A percentile compares a stretch with the other conserved stretches of the same genome.
Conservation (phyloP, 495 filamentous ascomycete species). For the Penicillium simplicissimum region DNA sequence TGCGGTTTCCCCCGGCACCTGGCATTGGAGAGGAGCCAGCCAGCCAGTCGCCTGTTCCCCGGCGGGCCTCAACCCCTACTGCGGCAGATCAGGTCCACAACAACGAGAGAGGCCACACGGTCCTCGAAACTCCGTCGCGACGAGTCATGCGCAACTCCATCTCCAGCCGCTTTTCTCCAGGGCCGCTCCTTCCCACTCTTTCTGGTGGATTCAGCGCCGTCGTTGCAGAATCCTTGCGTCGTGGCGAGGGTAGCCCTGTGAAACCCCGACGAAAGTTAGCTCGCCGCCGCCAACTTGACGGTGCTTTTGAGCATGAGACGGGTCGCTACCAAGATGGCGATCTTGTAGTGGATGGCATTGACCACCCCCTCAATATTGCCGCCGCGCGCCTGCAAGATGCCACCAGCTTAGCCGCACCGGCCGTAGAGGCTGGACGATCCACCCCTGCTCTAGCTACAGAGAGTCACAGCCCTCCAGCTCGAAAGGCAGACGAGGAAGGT, state of each 20-base stretch:
- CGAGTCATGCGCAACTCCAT: conserved; percentile 38
- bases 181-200: conserved; percentile 41
- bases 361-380: conserved; percentile 27
- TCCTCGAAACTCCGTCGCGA: conserved; percentile 39
- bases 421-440: conserved; percentile 29
- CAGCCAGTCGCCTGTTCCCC: conserved; percentile 7
- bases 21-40: conserved; percentile 29
- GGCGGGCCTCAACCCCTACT: conserved; percentile 24
- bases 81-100: conserved; percentile 16
- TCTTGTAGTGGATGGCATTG: conserved; percentile 16
- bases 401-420: conserved; percentile 24
- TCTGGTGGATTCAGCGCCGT: conserved; percentile 59
- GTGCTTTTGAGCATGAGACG: conserved; percentile 26
- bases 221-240: conserved; percentile 61
- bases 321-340: conserved; percentile 25
- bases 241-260: conserved; percentile 47
- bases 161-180: conserved; percentile 45
- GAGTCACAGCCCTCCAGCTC: conserved; percentile 9
- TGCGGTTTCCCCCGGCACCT: conserved; percentile 43
- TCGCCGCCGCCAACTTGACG: conserved; percentile 33
- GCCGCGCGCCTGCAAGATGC: conserved; percentile 36
- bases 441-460: conserved; percentile 30
- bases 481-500: conserved; percentile 21
- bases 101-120: conserved; percentile 23
- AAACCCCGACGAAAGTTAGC: conserved; percentile 30